These are phyloP conservation scores for Rhizoclosmatium sp. DNA, from an alignment of 192 early-diverging fungal species.

Conservation along the genomic window DNA sequence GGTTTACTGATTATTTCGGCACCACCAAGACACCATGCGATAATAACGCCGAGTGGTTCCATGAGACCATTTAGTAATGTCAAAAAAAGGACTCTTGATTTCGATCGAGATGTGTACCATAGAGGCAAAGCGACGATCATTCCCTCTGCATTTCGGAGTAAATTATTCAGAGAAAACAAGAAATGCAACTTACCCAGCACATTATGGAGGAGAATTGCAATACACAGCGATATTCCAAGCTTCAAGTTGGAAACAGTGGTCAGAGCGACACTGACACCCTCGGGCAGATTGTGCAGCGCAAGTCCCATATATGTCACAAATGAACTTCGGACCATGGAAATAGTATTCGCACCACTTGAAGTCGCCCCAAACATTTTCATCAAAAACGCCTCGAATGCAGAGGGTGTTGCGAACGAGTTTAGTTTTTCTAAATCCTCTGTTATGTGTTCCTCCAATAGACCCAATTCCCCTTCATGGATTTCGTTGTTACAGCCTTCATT, in stretches of 20 bases:
- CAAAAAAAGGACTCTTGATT: constrained; percentile 24
- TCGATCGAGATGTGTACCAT: constrained; percentile 26
- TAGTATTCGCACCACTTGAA: constrained; percentile 3
- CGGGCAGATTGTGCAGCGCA: constrained; percentile 34
- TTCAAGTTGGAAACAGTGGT: constrained; percentile 31
- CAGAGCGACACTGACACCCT: constrained; percentile 38
- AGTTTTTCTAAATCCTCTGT: background rate
- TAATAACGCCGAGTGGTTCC: constrained; percentile 42
- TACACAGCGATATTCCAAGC: constrained; percentile 31
- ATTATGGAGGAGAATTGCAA: constrained; percentile 45
- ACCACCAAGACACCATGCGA: constrained; percentile 33
- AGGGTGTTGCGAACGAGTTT: background rate
- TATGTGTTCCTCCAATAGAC: background rate
- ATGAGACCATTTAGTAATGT: constrained; percentile 40
- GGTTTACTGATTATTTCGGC: constrained; percentile 5
- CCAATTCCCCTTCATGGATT: background rate
- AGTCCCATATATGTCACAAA: constrained; percentile 42
- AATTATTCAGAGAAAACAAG: background rate
- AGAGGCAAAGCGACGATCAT: constrained; percentile 45
- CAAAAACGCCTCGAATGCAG: constrained; percentile 18
- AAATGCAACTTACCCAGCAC: constrained; percentile 31
- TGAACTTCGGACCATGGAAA: constrained; percentile 9
- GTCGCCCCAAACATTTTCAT: constrained; percentile 17
- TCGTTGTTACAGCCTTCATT: background rate
- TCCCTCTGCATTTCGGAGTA: constrained; percentile 23